A percentile compares a stretch with the other conserved stretches of the same genome.
Conservation (phyloP, 352 stramenopile species). For the Phytophthora pistaciae region DNA sequence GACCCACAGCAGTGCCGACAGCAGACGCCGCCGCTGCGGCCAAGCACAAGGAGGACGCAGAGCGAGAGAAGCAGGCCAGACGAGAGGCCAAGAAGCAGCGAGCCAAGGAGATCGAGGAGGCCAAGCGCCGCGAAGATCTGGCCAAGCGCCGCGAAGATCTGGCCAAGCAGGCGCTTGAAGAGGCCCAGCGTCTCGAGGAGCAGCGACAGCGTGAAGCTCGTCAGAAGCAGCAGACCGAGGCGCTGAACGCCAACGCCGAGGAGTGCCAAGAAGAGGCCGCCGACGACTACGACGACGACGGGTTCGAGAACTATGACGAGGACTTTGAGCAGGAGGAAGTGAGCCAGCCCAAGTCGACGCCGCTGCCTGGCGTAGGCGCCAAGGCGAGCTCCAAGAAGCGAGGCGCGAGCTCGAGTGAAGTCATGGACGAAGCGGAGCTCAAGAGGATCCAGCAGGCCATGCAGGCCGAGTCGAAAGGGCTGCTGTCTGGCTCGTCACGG, state of each 20-base stretch:
- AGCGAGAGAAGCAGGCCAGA: slow-evolving; percentile 46
- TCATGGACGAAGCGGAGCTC: slow-evolving; percentile 38
- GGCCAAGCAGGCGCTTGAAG: slow-evolving; percentile 52
- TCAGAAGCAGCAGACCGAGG: slow-evolving; percentile 58
- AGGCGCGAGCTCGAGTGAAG: slow-evolving; percentile 12
- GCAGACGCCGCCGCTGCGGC: slow-evolving; percentile 21
- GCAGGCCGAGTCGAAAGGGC: slow-evolving; percentile 67
- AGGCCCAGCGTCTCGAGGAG: slow-evolving; percentile 56
- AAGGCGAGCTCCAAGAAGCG: slow-evolving; percentile 34
- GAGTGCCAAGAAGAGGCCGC: slow-evolving; percentile 71
- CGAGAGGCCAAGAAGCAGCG: slow-evolving; percentile 66
- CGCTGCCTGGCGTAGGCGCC: slow-evolving; percentile 10
- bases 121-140: slow-evolving; percentile 59
- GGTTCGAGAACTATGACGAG: slow-evolving; percentile 75
- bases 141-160: slow-evolving; percentile 59
- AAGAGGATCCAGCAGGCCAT: slow-evolving; percentile 74
- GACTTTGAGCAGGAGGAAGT: slow-evolving; percentile 58
- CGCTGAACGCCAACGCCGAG: slow-evolving; percentile 76
- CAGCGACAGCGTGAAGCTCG: slow-evolving; percentile 52
- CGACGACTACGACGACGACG: slow-evolving; percentile 74
- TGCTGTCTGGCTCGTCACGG: slow-evolving; percentile 37
- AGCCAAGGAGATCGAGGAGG: slow-evolving; percentile 61
- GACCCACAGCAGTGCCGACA: slow-evolving; percentile 11
- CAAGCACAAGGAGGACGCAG: slow-evolving; percentile 49
- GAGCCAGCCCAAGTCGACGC: slow-evolving; percentile 37